phyloP scores from a whole-genome alignment of 441 rosid genomes.

The Pelargonium fulgidum region DNA sequence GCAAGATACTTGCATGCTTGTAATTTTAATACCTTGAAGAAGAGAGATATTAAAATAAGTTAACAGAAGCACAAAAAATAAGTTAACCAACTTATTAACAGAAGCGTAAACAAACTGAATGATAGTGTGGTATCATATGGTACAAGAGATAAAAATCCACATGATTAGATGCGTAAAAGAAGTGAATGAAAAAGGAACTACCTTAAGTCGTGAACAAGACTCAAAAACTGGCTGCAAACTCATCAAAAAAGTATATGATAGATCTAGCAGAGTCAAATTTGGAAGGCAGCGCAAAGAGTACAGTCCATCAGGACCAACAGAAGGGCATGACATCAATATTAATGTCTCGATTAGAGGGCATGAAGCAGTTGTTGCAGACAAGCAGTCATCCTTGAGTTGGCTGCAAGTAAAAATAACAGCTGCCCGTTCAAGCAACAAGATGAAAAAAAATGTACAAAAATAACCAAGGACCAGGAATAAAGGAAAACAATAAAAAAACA shows the following conservation, averaged over 20 bases:
- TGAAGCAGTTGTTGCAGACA: constrained; percentile 69
- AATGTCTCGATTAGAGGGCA: constrained; percentile 80
- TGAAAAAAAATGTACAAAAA: neutral
- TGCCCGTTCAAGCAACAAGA: constrained; percentile 17
- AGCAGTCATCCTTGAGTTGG: constrained; percentile 80
- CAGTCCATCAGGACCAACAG: constrained; percentile 77
- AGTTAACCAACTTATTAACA: neutral
- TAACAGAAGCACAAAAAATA: neutral
- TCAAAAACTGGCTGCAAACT: constrained; percentile 76
- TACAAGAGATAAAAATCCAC: neutral
- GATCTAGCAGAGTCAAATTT: constrained; percentile 62
- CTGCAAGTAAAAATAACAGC: constrained; percentile 35
- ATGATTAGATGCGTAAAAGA: neutral
- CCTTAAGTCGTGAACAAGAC: constrained; percentile 77
- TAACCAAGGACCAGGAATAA: constrained; percentile 1
- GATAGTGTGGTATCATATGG: neutral
- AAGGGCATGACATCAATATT: constrained; percentile 85
- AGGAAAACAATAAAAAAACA: constrained; percentile 11
- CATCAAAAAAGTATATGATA: constrained; percentile 82
- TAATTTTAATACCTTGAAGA: constrained; percentile 68
- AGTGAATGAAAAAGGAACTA: constrained; percentile 20
- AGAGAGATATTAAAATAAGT: constrained; percentile 7
- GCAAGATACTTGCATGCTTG: constrained; percentile 95
- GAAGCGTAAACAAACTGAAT: too few species aligned
- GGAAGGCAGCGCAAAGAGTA: constrained; percentile 57